A percentile compares a stretch with the other conserved stretches of the same genome.
Conservation (phyloP, 768 basidiomycete genomes). For the Mycena latifolia region DNA sequence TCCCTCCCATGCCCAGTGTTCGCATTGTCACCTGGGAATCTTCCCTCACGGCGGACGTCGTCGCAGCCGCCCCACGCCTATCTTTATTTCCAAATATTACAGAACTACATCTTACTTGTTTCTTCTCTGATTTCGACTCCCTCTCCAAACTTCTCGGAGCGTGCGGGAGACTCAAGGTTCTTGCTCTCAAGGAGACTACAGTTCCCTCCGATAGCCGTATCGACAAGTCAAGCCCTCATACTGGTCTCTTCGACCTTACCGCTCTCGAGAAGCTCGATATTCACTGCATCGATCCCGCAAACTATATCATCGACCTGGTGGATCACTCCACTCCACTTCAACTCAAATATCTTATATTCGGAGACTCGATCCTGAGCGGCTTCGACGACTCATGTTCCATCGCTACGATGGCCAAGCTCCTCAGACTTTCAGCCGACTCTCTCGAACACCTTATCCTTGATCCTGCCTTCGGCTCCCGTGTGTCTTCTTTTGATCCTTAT, state of each 20-base stretch:
- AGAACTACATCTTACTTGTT: background rate
- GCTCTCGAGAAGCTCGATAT: background rate
- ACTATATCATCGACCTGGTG: background rate
- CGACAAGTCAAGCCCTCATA: too few relatives aligned
- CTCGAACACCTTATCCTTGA: background rate
- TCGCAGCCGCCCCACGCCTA: background rate
- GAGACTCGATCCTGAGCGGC: background rate
- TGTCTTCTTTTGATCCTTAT: background rate
- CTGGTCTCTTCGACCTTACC: background rate
- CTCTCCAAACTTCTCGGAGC: background rate
- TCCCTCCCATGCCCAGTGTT: conserved; percentile 1
- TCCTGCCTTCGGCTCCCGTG: background rate
- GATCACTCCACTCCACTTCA: background rate
- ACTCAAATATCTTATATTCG: background rate
- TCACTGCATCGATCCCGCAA: background rate
- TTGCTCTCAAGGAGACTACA: background rate
- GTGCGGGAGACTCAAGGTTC: background rate
- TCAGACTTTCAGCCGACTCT: background rate
- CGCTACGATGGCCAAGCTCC: background rate
- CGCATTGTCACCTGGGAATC: background rate
- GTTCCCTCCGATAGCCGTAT: background rate
- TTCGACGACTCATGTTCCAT: background rate
- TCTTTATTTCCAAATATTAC: conserved; percentile 10
- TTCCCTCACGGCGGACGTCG: background rate
- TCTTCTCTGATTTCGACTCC: background rate